Evolutionary conservation across 805 yeast genomes (phyloP), one percentile per base, ranked within the genome.

Genomic region (Saccharomycopsis fibuligera): DNA sequence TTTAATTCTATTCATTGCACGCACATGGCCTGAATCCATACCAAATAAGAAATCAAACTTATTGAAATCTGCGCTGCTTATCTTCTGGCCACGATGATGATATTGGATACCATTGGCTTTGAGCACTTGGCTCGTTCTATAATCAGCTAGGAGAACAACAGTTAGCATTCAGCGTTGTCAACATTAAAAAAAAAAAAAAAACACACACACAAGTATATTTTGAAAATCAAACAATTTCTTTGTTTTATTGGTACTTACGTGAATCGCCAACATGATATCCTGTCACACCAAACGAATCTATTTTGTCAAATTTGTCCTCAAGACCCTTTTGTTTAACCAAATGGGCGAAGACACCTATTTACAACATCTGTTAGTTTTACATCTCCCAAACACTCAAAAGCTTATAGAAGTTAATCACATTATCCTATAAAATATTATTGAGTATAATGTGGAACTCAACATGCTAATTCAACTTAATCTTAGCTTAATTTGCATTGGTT

Each of bases 221-320:
- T 29, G 31, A 29, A 29, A n/a, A n/a, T n/a, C n/a, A n/a, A n/a
- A n/a, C n/a, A n/a, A n/a, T n/a, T n/a, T n/a, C n/a, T n/a, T n/a
- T n/a, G n/a, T n/a, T n/a, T n/a, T n/a, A n/a, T n/a, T n/a, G n/a
- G 31, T 29, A 29, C 31, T 29, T 12, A 29, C 31, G 51, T n/a
- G 36, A 12, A 33, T 48, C 51, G 8, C 51, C 51, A n/a, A 38
- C 23, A 24, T 48, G 51, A 27, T 48, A 48, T 12, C 48, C 48
- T 5, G 40, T 48, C 16, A 39, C 31, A 5, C 51, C 51, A 48
- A 48, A 48, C 5, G 51, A 48, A 27, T 48, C 51, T n/a, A 48
- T 48, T 12, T n/a, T 12, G 5, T 36, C 40, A 30, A 48, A 48
- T 5, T 42, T n/a, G 14, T 27, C 48, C n/a, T 6, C 27, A 23